phyloP scores from a whole-genome alignment of 805 yeast genomes.

The Cyberlindnera maclurae region DNA sequence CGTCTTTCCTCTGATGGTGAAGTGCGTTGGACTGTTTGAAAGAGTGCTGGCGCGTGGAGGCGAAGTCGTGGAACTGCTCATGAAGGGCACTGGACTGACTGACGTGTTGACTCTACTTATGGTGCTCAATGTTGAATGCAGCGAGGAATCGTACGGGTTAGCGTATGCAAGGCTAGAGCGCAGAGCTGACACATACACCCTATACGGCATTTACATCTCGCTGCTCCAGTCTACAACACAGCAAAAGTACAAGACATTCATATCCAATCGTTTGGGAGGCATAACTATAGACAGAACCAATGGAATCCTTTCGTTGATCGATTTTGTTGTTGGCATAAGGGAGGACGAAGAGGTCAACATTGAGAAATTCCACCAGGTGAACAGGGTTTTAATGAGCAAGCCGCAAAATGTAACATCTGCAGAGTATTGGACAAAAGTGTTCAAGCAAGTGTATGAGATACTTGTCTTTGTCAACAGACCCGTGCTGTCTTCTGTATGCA shows the following conservation, averaged over 20 bases:
- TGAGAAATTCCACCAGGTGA: slow-evolving; percentile 60
- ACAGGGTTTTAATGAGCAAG: slow-evolving; percentile 54
- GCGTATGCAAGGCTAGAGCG: slow-evolving; percentile 29
- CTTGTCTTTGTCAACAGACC: slow-evolving; percentile 58
- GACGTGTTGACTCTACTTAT: slow-evolving; percentile 48
- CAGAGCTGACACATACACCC: slow-evolving; percentile 57
- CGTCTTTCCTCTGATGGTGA: neutral
- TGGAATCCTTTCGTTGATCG: slow-evolving; percentile 71
- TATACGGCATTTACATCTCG: slow-evolving; percentile 54
- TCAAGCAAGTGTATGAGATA: slow-evolving; percentile 54
- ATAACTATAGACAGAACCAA: slow-evolving; percentile 53
- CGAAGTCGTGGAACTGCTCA: slow-evolving; percentile 36
- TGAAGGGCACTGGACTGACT: slow-evolving; percentile 61
- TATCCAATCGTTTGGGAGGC: slow-evolving; percentile 43
- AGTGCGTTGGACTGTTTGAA: slow-evolving; percentile 15
- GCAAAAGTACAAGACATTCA: slow-evolving; percentile 36
- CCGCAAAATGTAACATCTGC: slow-evolving; percentile 44
- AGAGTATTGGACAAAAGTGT: slow-evolving; percentile 51
- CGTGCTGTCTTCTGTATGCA: slow-evolving; percentile 46
- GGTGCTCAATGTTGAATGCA: slow-evolving; percentile 33
- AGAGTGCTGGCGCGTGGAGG: slow-evolving; percentile 21
- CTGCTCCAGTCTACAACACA: slow-evolving; percentile 45
- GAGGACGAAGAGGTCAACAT: slow-evolving; percentile 63
- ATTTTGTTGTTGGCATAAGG: slow-evolving; percentile 68
- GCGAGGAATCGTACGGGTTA: slow-evolving; percentile 1